Evolutionary conservation across 2,329 filamentous ascomycete species (phyloP).

Genomic region (Aspergillus clavatus): DNA sequence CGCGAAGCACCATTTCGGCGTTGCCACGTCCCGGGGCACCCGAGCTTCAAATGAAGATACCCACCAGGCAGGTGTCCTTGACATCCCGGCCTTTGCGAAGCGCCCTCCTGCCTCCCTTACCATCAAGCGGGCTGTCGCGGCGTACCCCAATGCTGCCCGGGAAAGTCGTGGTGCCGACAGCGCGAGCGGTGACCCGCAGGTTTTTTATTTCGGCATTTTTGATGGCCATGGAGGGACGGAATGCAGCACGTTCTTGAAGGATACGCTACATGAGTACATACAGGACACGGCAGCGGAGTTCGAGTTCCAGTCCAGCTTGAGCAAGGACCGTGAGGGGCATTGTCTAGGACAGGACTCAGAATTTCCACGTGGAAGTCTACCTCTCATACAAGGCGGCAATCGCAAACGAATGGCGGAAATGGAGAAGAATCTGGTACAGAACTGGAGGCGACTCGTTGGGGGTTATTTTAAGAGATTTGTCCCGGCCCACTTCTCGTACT

Average conservation of each 20-base stretch:
- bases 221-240: constrained; percentile 90
- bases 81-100: constrained; percentile 88
- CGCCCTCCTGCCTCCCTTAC: constrained; percentile 64
- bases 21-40: constrained; percentile 70
- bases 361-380: constrained; percentile 30
- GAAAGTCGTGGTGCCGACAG: constrained; percentile 65
- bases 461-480: constrained; percentile 92
- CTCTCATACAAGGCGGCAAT: constrained; percentile 51
- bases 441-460: constrained; percentile 80
- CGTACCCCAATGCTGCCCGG: constrained; percentile 27
- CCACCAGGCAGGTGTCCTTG: constrained; percentile 88
- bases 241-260: constrained; percentile 79
- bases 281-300: constrained; percentile 75
- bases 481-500: constrained; percentile 67
- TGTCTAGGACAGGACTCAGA: constrained; percentile 10
- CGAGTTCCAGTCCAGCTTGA: constrained; percentile 70
- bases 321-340: constrained; percentile 29
- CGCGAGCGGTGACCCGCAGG: constrained; percentile 81
- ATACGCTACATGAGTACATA: constrained; percentile 82
- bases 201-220: constrained; percentile 97
- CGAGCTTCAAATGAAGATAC: constrained; percentile 90
- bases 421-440: constrained; percentile 64
- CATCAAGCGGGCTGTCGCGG: constrained; percentile 25
- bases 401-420: constrained; percentile 61
- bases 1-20: constrained; percentile 95